Base-by-base conservation (phyloP, 202 grass and related monocot species). In the Sporobolus alterniflorus region DNA sequence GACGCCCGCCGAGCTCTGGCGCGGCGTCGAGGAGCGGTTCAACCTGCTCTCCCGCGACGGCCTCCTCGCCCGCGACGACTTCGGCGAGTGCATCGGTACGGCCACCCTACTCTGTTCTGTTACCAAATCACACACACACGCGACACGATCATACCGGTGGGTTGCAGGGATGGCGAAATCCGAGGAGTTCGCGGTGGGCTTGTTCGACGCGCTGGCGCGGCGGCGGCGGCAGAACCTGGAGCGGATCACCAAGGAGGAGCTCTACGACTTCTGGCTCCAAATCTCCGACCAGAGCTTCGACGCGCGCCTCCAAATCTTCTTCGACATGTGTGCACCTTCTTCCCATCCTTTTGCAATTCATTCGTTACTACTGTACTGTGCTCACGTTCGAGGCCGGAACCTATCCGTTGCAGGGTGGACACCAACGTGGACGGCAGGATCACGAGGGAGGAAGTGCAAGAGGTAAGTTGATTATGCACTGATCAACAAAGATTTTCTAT, bases 371-470 rank as follows among this genome's bases (percentile, higher is more conserved):
- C n/a, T n/a, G n/a, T n/a, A n/a, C n/a, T 15, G 30, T 49, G 3
- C 21, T 57, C 54, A 57, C 44, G 59, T 80, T 88, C 52, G 74
- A 25, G 49, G 69, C 43, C 66, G 59, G 49, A 59, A 26, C 68
- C 47, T 89, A 92, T 91, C 83, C 87, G 57, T 16, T 62, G 11
- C 26, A 99, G 96, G 89, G 93, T 91, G 66, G 96, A 99, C 85
- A 96, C 96, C 83, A 99, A 99, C 83, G 96, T 94, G 85, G 96
- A 99, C 85, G 96, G 96, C 74, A 99, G 96, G 83, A 94, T 99
- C 42, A 94, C 96, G 48, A 92, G 96, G 84, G 84, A 92, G 85
- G 93, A 99, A 94, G 93, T 99, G 68, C 93, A 94, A 62, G 96
- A 99, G 96, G 96, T 99, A 85, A 87, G 15, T 43, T 74, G n/a